Evolutionary conservation across 163 green algal species (phyloP).

Genomic region (Scenedesmus sp.): DNA sequence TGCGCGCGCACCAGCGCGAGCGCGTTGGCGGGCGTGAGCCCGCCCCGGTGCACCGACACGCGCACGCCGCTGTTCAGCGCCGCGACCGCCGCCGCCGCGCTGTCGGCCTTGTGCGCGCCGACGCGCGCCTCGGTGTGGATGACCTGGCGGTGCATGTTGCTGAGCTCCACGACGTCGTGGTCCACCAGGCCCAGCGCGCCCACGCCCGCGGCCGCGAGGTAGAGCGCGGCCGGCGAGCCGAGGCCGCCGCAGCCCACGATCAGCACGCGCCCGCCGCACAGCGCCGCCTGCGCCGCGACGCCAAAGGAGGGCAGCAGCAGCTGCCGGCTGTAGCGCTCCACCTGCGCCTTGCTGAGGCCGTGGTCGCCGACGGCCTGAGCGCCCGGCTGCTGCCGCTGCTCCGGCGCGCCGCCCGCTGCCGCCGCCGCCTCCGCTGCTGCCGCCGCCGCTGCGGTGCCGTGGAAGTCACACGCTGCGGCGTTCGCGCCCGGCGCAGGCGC

Average conservation of each 20-base stretch:
- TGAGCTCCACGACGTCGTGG: slow-evolving; percentile 91
- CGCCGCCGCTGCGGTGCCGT: background rate
- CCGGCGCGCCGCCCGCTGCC: background rate
- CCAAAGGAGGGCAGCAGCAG: slow-evolving; percentile 92
- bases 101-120: slow-evolving; percentile 84
- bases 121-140: slow-evolving; percentile 72
- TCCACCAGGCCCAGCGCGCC: slow-evolving; percentile 90
- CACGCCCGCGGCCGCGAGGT: slow-evolving; percentile 90
- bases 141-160: slow-evolving; percentile 93
- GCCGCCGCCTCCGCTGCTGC: background rate
- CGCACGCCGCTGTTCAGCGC: slow-evolving; percentile 77
- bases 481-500: too few species aligned
- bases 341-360: slow-evolving; percentile 56
- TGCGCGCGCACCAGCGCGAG: slow-evolving; percentile 77
- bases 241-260: slow-evolving; percentile 95
- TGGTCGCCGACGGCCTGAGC: too few species aligned
- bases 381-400: background rate
- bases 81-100: slow-evolving; percentile 65
- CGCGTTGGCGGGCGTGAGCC: slow-evolving; percentile 82
- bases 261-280: slow-evolving; percentile 81
- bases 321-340: slow-evolving; percentile 91
- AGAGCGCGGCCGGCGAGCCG: slow-evolving; percentile 91
- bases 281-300: slow-evolving; percentile 70
- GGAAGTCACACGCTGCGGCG: too few species aligned
- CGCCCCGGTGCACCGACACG: slow-evolving; percentile 70